These are phyloP conservation scores for Phytophthora pseudosyringae DNA, from an alignment of 352 stramenopile species.

Conservation along the genomic window DNA sequence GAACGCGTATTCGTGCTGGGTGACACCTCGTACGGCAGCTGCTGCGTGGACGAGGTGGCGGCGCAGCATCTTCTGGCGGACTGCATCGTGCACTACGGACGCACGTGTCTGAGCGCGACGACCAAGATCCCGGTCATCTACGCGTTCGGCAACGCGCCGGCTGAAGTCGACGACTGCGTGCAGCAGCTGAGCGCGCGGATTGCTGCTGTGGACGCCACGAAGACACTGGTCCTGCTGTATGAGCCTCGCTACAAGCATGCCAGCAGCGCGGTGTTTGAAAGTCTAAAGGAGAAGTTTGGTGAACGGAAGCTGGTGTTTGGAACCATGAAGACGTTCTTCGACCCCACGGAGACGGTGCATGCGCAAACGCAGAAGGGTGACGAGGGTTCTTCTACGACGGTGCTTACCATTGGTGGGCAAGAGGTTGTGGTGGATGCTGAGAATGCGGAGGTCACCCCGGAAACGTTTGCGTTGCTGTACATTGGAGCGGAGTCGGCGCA, in stretches of 20 bases:
- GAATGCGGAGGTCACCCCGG: slow-evolving; percentile 43
- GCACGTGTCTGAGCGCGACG: slow-evolving; percentile 90
- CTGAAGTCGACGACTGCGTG: slow-evolving; percentile 67
- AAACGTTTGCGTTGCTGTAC: slow-evolving; percentile 67
- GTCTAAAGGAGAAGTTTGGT: slow-evolving; percentile 44
- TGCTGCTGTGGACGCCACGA: slow-evolving; percentile 36
- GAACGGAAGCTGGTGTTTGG: slow-evolving; percentile 60
- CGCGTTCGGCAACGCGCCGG: slow-evolving; percentile 81
- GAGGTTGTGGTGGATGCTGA: slow-evolving; percentile 44
- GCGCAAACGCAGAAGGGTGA: not conserved
- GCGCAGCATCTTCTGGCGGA: slow-evolving; percentile 94
- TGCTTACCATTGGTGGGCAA: slow-evolving; percentile 67
- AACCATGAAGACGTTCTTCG: slow-evolving; percentile 76
- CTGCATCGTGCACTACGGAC: slow-evolving; percentile 95
- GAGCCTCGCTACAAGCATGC: slow-evolving; percentile 91
- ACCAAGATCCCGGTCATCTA: slow-evolving; percentile 92
- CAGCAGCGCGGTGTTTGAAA: slow-evolving; percentile 56
- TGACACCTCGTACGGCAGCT: slow-evolving; percentile 96
- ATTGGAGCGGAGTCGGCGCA: slow-evolving; percentile 79
- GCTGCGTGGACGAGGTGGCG: slow-evolving; percentile 96
- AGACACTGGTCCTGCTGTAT: slow-evolving; percentile 90
- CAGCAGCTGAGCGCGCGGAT: slow-evolving; percentile 46
- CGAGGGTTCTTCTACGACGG: slow-evolving; percentile 7
- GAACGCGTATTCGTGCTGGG: slow-evolving; percentile 94
- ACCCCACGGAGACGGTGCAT: slow-evolving; percentile 46